phyloP scores from a whole-genome alignment of 1,284 basidiomycete genomes.

The Moesziomyces globuligerus region DNA sequence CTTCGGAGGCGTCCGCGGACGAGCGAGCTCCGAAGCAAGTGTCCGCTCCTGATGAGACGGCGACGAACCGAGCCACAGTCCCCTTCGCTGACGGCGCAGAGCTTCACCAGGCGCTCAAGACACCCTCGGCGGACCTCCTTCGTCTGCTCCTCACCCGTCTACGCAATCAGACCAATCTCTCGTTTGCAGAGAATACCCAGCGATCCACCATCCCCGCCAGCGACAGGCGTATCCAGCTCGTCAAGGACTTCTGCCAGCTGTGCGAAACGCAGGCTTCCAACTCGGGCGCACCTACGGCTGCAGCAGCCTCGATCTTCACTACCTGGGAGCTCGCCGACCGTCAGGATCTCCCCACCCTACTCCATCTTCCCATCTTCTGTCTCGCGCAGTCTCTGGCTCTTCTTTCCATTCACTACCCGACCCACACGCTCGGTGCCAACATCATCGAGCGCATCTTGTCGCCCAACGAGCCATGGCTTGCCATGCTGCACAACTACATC shows the following conservation, averaged over 20 bases:
- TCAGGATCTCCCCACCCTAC: constrained; percentile 39
- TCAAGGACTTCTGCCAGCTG: constrained; percentile 44
- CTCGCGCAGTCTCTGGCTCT: constrained; percentile 58
- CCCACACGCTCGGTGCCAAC: constrained; percentile 52
- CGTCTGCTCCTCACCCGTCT: constrained; percentile 36
- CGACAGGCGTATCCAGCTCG: constrained; percentile 41
- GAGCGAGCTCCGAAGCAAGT: constrained; percentile 11
- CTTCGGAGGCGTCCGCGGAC: constrained; percentile 22
- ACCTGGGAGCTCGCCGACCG: constrained; percentile 46
- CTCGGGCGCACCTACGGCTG: constrained; percentile 19
- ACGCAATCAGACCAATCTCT: constrained; percentile 34
- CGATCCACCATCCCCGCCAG: constrained; percentile 32
- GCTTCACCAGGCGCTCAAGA: constrained; percentile 34
- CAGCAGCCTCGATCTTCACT: constrained; percentile 35
- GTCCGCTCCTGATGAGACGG: constrained; percentile 1
- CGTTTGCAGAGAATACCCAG: constrained; percentile 39
- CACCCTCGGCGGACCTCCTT: constrained; percentile 40
- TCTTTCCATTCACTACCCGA: constrained; percentile 58
- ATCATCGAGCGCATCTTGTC: constrained; percentile 52
- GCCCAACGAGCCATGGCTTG: constrained; percentile 46
- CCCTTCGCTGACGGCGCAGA: constrained; percentile 34
- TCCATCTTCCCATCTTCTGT: constrained; percentile 54
- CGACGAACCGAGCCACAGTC: constrained; percentile 14
- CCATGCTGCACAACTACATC: constrained; percentile 49
- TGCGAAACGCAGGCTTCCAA: constrained; percentile 37